Conservation (phyloP, 1,284 basidiomycete species). For the Ustilago lituana region DNA sequence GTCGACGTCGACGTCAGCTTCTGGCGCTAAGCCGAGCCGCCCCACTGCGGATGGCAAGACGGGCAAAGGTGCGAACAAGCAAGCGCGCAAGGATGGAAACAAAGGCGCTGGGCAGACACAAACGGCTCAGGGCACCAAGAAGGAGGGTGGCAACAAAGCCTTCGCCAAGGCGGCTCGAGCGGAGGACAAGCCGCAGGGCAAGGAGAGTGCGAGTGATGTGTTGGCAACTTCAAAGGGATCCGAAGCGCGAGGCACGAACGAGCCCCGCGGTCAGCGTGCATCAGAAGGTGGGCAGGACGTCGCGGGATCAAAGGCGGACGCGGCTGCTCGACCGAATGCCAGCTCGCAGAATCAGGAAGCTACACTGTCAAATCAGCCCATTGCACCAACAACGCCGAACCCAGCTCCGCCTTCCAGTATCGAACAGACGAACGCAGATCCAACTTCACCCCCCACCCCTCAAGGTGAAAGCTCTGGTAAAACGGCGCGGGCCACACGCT, state of each 20-base stretch:
- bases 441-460: neutral
- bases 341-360: neutral
- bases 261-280: neutral
- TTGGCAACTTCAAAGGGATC: neutral
- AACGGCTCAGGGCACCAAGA: slow-evolving; percentile 5
- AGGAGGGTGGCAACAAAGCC: neutral
- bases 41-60: slow-evolving; percentile 7
- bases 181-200: slow-evolving; percentile 1
- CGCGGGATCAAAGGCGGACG: neutral
- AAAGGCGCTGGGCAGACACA: slow-evolving; percentile 9
- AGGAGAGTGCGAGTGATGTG: neutral
- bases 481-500: slow-evolving; percentile 7
- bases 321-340: neutral
- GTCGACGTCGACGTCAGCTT: slow-evolving; percentile 5
- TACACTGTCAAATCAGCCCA: neutral
- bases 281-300: slow-evolving; percentile 1
- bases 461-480: neutral
- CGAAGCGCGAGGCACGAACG: neutral
- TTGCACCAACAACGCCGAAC: neutral
- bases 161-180: neutral
- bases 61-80: slow-evolving; percentile 17
- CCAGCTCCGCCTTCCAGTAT: neutral
- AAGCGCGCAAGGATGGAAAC: slow-evolving; percentile 13
- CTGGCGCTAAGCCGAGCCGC: slow-evolving; percentile 5
- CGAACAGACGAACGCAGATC: neutral